phyloP scores from a whole-genome alignment of 2,329 filamentous ascomycete genomes.

The Alternaria gaisen region DNA sequence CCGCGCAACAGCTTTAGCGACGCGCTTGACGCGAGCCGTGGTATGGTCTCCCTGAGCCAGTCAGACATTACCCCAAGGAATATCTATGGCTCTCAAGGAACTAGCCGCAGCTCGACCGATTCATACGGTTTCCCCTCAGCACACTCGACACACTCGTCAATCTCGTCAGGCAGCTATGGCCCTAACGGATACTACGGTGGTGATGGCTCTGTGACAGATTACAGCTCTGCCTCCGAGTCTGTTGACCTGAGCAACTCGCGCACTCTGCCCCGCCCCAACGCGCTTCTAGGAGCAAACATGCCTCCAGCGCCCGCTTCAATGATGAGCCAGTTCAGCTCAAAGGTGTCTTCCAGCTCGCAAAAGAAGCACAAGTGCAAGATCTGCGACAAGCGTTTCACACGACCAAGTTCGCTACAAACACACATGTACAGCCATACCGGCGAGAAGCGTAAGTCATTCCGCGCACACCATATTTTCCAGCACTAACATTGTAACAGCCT shows the following conservation, averaged over 20 bases:
- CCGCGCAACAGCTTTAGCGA: slow-evolving; percentile 80
- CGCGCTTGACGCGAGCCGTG: slow-evolving; percentile 89
- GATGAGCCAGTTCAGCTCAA: slow-evolving; percentile 99
- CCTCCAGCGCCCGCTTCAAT: slow-evolving; percentile 92
- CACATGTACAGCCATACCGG: slow-evolving; percentile 99
- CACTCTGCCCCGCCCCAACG: slow-evolving; percentile 82
- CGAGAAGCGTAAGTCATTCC: slow-evolving; percentile 83
- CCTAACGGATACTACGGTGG: slow-evolving; percentile 82
- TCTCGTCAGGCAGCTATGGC: slow-evolving; percentile 83
- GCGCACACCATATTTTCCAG: not conserved
- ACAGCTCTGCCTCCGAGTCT: slow-evolving; percentile 87
- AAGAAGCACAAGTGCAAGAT: slow-evolving; percentile 99
- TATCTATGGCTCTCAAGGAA: slow-evolving; percentile 76
- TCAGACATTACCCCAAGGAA: slow-evolving; percentile 77
- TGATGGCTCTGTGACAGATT: slow-evolving; percentile 87
- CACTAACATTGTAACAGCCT: slow-evolving; percentile 66
- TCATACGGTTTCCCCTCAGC: slow-evolving; percentile 90
- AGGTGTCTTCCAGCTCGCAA: slow-evolving; percentile 92
- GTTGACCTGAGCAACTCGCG: slow-evolving; percentile 82
- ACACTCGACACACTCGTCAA: slow-evolving; percentile 87
- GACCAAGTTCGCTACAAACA: slow-evolving; percentile 92
- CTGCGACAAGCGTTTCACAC: slow-evolving; percentile 96
- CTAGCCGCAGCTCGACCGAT: slow-evolving; percentile 76
- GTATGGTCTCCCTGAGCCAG: slow-evolving; percentile 95
- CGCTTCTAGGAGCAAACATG: slow-evolving; percentile 66